These are phyloP conservation scores for Sporothrix phasma DNA, from an alignment of 2,329 filamentous ascomycete species.

Conservation along the genomic window DNA sequence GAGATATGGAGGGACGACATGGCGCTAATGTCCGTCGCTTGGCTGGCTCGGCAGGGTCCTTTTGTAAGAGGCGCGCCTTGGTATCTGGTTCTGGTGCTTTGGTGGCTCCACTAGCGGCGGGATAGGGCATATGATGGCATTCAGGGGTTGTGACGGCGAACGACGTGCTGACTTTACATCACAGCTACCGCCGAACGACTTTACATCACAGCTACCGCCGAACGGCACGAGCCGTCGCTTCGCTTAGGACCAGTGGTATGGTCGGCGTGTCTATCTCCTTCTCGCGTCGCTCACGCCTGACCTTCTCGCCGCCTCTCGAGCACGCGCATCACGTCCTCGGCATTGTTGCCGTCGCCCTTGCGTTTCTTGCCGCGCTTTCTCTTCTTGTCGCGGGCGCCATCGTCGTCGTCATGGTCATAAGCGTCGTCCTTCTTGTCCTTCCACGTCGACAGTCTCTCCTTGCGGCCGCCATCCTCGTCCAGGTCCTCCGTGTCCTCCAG, in stretches of 20 bases:
- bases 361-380: conserved; percentile 65
- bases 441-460: conserved; percentile 61
- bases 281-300: conserved; percentile 7
- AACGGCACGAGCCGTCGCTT: too few relatives aligned
- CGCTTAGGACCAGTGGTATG: too few relatives aligned
- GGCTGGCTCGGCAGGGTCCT: too few relatives aligned
- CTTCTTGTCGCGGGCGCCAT: conserved; percentile 43
- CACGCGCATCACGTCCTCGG: conserved; percentile 68
- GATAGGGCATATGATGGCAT: neutral
- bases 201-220: too few relatives aligned
- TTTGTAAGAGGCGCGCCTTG: neutral
- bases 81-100: neutral
- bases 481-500: conserved; percentile 82
- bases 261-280: too few relatives aligned
- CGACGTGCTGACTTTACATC: too few relatives aligned
- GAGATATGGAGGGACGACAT: neutral
- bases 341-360: conserved; percentile 70
- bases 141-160: neutral
- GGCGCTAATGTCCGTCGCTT: neutral
- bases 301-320: conserved; percentile 50
- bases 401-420: neutral
- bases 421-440: conserved; percentile 28
- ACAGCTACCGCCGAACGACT: too few relatives aligned
- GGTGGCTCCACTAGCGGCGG: neutral
- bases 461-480: conserved; percentile 48